phyloP scores from a whole-genome alignment of 495 filamentous ascomycete genomes.

The Sphaerosporella brunnea region DNA sequence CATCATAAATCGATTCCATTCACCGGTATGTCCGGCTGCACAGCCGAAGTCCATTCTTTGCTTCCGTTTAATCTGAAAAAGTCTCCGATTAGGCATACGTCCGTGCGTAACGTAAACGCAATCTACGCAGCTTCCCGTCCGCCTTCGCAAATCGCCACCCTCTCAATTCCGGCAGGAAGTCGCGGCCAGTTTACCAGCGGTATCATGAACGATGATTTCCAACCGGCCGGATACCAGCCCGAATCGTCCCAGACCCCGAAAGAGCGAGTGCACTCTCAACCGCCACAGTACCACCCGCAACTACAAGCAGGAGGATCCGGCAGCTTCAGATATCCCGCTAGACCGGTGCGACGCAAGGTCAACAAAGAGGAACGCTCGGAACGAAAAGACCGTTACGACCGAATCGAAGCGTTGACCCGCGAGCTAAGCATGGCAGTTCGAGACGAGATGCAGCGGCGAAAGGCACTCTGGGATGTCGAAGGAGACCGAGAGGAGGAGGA shows the following conservation, averaged over 20 bases:
- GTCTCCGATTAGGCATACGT: too few relatives aligned
- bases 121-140: too few relatives aligned
- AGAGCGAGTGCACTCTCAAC: background rate
- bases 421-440: constrained; percentile 44
- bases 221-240: background rate
- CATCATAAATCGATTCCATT: too few relatives aligned
- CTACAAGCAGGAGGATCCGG: background rate
- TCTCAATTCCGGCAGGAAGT: too few relatives aligned
- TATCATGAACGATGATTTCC: background rate
- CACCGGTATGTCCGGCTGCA: too few relatives aligned
- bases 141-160: too few relatives aligned
- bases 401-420: constrained; percentile 52
- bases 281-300: background rate
- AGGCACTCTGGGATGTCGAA: constrained; percentile 23
- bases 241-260: constrained; percentile 1
- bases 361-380: constrained; percentile 18
- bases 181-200: background rate
- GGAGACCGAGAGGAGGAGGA: constrained; percentile 22
- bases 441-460: constrained; percentile 28
- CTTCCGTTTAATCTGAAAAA: too few relatives aligned
- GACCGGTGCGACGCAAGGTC: constrained; percentile 1
- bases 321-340: constrained; percentile 27
- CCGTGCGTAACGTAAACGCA: too few relatives aligned
- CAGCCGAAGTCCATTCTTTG: too few relatives aligned
- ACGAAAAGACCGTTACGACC: constrained; percentile 27